phyloP scores from a whole-genome alignment of 257 asterid genomes.

The Nicotiana paniculata region DNA sequence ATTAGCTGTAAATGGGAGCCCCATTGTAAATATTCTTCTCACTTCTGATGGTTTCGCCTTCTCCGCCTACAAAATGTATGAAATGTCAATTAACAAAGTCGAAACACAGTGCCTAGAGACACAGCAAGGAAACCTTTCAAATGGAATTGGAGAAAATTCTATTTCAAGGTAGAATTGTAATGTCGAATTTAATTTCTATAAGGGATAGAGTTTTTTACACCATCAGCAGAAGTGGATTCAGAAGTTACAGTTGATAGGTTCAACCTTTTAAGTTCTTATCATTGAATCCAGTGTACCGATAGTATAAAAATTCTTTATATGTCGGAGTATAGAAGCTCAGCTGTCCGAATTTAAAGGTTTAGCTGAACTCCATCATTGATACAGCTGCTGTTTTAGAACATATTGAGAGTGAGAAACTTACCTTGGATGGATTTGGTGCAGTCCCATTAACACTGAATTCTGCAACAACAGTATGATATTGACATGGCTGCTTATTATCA shows the following conservation, averaged over 20 bases:
- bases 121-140: not conserved
- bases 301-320: too few species aligned
- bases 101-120: not conserved
- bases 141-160: not conserved
- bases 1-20: conserved; percentile 55
- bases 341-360: not conserved
- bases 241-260: too few species aligned
- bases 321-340: too few species aligned
- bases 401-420: conserved; percentile 7
- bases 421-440: conserved; percentile 62
- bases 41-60: conserved; percentile 59
- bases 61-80: conserved; percentile 35
- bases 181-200: too few species aligned
- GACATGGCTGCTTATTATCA: conserved; percentile 47
- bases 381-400: not conserved
- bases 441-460: conserved; percentile 82
- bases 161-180: not conserved
- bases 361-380: not conserved
- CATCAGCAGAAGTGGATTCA: too few species aligned
- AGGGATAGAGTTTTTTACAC: too few species aligned
- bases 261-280: too few species aligned
- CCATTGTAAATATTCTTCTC: conserved; percentile 75
- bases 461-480: conserved; percentile 54
- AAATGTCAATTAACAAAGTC: not conserved
- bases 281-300: too few species aligned